Percentiles rank a stretch among this genome's conserved stretches.
phyloP scores from a whole-genome alignment of 2,329 filamentous ascomycete species.

The Dothideomycetidae sp. region DNA sequence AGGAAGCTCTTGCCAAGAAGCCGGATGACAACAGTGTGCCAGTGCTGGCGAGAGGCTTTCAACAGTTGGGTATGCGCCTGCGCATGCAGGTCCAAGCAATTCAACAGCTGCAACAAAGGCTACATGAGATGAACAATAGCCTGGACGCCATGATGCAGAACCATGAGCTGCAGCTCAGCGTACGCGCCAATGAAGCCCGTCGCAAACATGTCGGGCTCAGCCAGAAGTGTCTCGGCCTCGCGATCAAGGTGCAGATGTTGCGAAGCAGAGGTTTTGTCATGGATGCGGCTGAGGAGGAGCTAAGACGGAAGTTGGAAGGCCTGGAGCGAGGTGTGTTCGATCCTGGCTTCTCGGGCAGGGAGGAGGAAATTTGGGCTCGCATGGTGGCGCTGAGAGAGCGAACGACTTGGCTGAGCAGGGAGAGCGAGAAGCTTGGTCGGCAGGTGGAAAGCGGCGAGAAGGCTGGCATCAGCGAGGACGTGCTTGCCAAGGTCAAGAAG shows the following conservation, averaged over 20 bases:
- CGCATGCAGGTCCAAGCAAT: constrained; percentile 57
- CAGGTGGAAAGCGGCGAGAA: constrained; percentile 30
- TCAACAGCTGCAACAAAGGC: constrained; percentile 51
- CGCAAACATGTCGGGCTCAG: constrained; percentile 59
- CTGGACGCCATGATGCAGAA: constrained; percentile 58
- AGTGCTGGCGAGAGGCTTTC: constrained; percentile 60
- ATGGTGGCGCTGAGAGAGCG: constrained; percentile 62
- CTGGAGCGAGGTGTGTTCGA: constrained; percentile 60
- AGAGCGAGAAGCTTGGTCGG: constrained; percentile 53
- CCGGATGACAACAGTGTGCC: constrained; percentile 64
- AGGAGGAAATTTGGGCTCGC: constrained; percentile 76
- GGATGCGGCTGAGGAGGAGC: constrained; percentile 62
- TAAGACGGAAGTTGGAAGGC: constrained; percentile 55
- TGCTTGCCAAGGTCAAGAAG: constrained; percentile 60
- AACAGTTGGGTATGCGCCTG: constrained; percentile 55
- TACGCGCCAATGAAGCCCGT: constrained; percentile 57
- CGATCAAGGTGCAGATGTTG: constrained; percentile 66
- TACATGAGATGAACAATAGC: constrained; percentile 68
- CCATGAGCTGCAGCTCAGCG: constrained; percentile 63
- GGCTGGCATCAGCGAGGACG: constrained; percentile 50
- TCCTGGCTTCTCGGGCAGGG: constrained; percentile 57
- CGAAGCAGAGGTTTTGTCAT: constrained; percentile 70
- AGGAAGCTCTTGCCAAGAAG: constrained; percentile 68
- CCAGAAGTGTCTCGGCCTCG: constrained; percentile 58
- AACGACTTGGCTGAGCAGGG: constrained; percentile 55